Evolutionary conservation across 345 rosid genomes (phyloP), one percentile per base, ranked within the genome.

Genomic region (Eucalyptus viminalis): DNA sequence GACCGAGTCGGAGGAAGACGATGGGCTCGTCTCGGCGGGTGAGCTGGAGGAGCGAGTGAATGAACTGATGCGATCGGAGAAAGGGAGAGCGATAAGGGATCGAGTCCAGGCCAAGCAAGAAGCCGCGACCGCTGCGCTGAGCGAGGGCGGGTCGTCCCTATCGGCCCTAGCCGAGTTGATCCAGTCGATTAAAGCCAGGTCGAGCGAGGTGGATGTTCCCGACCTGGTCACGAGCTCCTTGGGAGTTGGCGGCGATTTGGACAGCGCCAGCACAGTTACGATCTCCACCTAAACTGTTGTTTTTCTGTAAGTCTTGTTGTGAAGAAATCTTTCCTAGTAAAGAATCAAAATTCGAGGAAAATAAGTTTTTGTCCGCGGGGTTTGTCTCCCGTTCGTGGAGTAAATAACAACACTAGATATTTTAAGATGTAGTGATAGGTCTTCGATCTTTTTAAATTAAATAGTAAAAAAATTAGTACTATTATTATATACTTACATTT

Each of bases 61-160:
- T 16, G 93, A 93, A 88, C 54, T 93, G 91, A 91, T 90, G 93
- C 87, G 88, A 58, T 89, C 92, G 12, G 87, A 89, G 81, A 81
- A 45, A 53, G 92, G 93, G 13, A 65, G 88, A 24, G 51, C 12
- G 22, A 29, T 92, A 34, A 86, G 88, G 76, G 89, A 90, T 37
- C 65, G 86, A 27, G 87, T 81, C 11, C 34, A 40, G 88, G 89
- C 85, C 29, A 50, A 80, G 90, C 87, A 72, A 14, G 87, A 85
- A 1, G 88, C n/a, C 4, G 92, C 92, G 2, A 69, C 12, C 45
- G 91, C 62, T 0, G 93, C 91, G 9, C 40, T 60, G 21, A 34
- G 86, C 4, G 88, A 83, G 9, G 91, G 87, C 25, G 94, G 94
- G 16, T 47, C 93, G 7, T 89, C 93, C 7, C 44, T 34, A 16